Evolutionary conservation across 2,329 filamentous ascomycete species (phyloP), one percentile per base, ranked within the genome.

Genomic region (Fusarium sp.): DNA sequence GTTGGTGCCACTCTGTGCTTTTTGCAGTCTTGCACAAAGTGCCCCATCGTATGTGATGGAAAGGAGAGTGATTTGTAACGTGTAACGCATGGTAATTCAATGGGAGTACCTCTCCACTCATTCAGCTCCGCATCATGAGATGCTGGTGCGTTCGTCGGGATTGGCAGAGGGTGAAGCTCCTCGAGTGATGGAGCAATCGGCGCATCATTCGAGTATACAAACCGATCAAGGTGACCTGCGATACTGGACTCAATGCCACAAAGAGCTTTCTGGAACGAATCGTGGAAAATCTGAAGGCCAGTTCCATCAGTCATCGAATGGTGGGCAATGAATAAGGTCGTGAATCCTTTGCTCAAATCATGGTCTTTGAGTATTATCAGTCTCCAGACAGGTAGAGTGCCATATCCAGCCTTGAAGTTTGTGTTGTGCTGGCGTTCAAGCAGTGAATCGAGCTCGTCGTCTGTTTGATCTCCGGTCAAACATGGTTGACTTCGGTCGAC

Each of bases 361-460:
- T 56, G 16, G 4, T 65, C 46, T 33, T 23, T 28, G 2, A 65
- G 33, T 8, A 65, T 56, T 18, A 46, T 28, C 18, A 65, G 15
- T 18, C 60, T 30, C 60, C 62, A 65, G 1, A 64, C 40, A 2
- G 62, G 62, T 3, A 65, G 5, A 6, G 38, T 56, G 2, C 60
- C 60, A 4, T 64, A 64, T 8, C 2, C 25, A n/a, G 19, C 13
- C 2, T 65, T 64, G 38, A 65, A 65, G 25, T 40, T 56, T 28
- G 38, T 64, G 19, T 65, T 65, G 15, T 65, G 60, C 7, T 62
- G n/a, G 1, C n/a, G 23, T 18, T 64, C 62, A 10, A 65, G 62
- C 16, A 65, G n/a, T 23, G 33, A 42, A 46, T 65, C 62, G 28
- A 65, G 62, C 11, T 65, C 60, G 0, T 16, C 7, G 5, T 65